phyloP scores from a whole-genome alignment of 2,329 filamentous ascomycete genomes.

The Dactylonectria macrodidyma region DNA sequence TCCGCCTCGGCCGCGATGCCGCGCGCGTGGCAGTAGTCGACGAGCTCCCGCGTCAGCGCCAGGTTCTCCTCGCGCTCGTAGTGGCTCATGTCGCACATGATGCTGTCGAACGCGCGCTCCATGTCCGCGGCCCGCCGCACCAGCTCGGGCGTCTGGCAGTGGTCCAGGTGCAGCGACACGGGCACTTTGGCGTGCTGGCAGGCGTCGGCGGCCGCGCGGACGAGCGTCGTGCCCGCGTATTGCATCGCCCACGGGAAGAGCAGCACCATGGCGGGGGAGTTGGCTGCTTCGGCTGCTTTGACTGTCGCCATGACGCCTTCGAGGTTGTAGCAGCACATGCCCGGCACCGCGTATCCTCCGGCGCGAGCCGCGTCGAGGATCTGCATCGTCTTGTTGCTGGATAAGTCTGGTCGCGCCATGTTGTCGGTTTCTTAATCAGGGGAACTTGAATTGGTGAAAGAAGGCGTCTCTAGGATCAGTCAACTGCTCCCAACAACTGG shows the following conservation, averaged over 20 bases:
- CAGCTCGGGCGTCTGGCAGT: conserved; percentile 73
- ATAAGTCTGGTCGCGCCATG: conserved; percentile 19
- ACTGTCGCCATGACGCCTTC: conserved; percentile 79
- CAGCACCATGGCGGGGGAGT: conserved; percentile 76
- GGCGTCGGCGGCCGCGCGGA: conserved; percentile 69
- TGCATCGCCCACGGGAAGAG: conserved; percentile 81
- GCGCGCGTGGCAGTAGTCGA: conserved; percentile 71
- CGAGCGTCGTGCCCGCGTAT: conserved; percentile 70
- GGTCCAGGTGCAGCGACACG: conserved; percentile 75
- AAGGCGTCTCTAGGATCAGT: not conserved
- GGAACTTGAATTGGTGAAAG: not conserved
- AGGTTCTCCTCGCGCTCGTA: conserved; percentile 80
- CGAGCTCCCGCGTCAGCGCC: conserved; percentile 72
- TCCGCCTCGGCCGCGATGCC: conserved; percentile 80
- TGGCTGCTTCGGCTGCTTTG: conserved; percentile 76
- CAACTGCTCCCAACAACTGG: not conserved
- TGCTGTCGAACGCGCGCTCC: conserved; percentile 71
- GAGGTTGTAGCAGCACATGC: conserved; percentile 75
- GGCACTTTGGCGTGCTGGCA: conserved; percentile 70
- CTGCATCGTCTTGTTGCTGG: conserved; percentile 29
- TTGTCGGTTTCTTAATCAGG: not conserved
- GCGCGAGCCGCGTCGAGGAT: conserved; percentile 37
- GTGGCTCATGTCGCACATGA: conserved; percentile 85
- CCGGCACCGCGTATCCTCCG: conserved; percentile 64
- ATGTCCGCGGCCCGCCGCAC: conserved; percentile 67